Evolutionary conservation across 2,329 filamentous ascomycete genomes (phyloP).

Genomic region (Septoria linicola): DNA sequence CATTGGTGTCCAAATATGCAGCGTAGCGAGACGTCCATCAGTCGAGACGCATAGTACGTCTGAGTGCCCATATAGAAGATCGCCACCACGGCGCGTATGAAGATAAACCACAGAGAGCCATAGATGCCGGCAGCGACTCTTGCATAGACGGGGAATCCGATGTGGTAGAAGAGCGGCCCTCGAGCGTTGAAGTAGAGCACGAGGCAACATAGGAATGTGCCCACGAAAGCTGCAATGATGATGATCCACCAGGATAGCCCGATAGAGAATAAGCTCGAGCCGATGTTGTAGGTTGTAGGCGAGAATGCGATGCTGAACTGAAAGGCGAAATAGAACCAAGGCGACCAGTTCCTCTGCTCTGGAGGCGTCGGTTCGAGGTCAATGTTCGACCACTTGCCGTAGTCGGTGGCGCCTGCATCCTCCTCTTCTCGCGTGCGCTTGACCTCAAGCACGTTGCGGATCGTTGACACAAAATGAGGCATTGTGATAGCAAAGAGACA

Average conservation of each 20-base stretch:
- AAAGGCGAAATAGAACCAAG: constrained; percentile 37
- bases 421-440: constrained; percentile 5
- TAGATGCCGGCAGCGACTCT: constrained; percentile 40
- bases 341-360: constrained; percentile 25
- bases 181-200: constrained; percentile 40
- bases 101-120: constrained; percentile 44
- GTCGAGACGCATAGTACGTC: constrained; percentile 37
- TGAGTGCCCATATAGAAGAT: constrained; percentile 44
- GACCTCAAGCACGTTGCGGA: constrained; percentile 1
- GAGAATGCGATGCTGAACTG: constrained; percentile 39
- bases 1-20: constrained; percentile 43
- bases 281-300: constrained; percentile 40
- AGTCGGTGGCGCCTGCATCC: neutral
- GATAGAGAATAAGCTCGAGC: constrained; percentile 34
- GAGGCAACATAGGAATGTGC: constrained; percentile 36
- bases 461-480: neutral
- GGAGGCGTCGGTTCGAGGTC: constrained; percentile 30
- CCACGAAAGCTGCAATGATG: constrained; percentile 34
- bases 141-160: constrained; percentile 40
- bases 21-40: constrained; percentile 41
- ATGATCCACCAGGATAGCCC: constrained; percentile 39
- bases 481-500: neutral
- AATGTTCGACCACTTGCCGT: constrained; percentile 28
- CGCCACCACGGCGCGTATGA: constrained; percentile 40
- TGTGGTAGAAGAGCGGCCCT: constrained; percentile 39